Base-by-base conservation (phyloP, 208 protist genomes). In the Crithidia mellificae region DNA sequence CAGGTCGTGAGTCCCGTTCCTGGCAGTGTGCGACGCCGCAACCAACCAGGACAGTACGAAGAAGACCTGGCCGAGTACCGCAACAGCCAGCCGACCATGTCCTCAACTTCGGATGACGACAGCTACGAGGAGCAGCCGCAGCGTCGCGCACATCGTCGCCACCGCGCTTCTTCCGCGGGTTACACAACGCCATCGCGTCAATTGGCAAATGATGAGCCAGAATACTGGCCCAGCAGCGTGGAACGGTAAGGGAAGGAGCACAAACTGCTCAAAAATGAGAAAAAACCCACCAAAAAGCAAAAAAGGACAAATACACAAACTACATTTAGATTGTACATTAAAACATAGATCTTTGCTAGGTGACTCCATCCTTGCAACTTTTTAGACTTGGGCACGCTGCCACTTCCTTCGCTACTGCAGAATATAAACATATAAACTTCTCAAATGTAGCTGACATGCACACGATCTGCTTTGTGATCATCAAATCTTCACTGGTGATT, bases 151-250 rank as follows among this genome's bases (percentile, higher is more conserved):
- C 64, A 19, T 43, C 27, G 25, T 22, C 70, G 9, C 3, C 12
- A 30, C 27, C 30, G 20, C 30, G 59, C n/a, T 47, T 25, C 59
- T 6, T 25, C 49, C 44, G 30, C 32, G 6, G 56, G 14, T 7
- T 61, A 54, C 39, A 20, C 49, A 20, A 70, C 70, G 15, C 41
- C 55, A 6, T 36, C 70, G 41, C 56, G 12, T 8, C 62, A 61
- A 41, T 24, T 20, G n/a, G 15, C 44, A 20, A 59, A 15, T 30
- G 49, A 50, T 17, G 58, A 2, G 30, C 24, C 30, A 19, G 44
- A 65, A 44, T 86, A 63, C 43, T 85, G 80, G 80, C 80, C 80
- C 22, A 71, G 41, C 54, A 82, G 80, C 36, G 44, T 82, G 32
- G 66, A 74, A 51, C 57, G 64, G 20, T 85, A 67, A n/a, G n/a